A percentile compares a stretch with the other conserved stretches of the same genome.
phyloP scores from a whole-genome alignment of 2,329 filamentous ascomycete genomes.

The Penicillium digitatum region DNA sequence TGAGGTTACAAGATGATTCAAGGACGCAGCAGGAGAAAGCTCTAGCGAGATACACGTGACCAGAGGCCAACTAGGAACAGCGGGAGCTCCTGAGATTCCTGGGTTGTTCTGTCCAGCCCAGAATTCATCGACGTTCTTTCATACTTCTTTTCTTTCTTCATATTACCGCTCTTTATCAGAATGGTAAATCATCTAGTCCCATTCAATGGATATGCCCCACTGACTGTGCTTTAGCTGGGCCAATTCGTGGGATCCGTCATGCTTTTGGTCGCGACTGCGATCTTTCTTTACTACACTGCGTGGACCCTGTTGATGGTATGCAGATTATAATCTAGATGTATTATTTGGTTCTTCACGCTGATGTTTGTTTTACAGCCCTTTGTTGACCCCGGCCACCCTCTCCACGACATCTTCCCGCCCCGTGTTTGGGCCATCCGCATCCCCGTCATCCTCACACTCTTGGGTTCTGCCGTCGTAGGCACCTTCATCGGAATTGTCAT shows the following conservation, averaged over 20 bases:
- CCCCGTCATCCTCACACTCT: slow-evolving; percentile 89
- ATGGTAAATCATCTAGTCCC: slow-evolving; percentile 21
- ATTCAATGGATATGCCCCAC: not conserved
- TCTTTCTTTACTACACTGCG: slow-evolving; percentile 90
- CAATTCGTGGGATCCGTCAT: slow-evolving; percentile 74
- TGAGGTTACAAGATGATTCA: slow-evolving; percentile 3
- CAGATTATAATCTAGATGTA: not conserved
- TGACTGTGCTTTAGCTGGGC: slow-evolving; percentile 67
- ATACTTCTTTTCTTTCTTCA: slow-evolving; percentile 7
- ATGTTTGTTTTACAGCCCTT: slow-evolving; percentile 65
- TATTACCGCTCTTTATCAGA: slow-evolving; percentile 21
- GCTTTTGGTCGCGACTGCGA: slow-evolving; percentile 67
- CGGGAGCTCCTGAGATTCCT: slow-evolving; percentile 20
- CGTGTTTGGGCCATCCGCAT: slow-evolving; percentile 99
- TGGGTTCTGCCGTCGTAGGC: slow-evolving; percentile 89
- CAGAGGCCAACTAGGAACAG: slow-evolving; percentile 13
- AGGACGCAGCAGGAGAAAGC: slow-evolving; percentile 16
- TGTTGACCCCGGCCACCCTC: slow-evolving; percentile 87
- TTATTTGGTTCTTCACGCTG: not conserved
- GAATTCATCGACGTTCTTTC: slow-evolving; percentile 8
- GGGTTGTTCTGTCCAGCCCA: slow-evolving; percentile 8
- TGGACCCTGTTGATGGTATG: slow-evolving; percentile 96
- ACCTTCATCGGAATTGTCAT: slow-evolving; percentile 96
- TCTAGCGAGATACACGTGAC: slow-evolving; percentile 20
- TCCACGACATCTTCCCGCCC: slow-evolving; percentile 92